Evolutionary conservation across 306 rosid genomes (phyloP).

Genomic region (Corylus heterophylla): DNA sequence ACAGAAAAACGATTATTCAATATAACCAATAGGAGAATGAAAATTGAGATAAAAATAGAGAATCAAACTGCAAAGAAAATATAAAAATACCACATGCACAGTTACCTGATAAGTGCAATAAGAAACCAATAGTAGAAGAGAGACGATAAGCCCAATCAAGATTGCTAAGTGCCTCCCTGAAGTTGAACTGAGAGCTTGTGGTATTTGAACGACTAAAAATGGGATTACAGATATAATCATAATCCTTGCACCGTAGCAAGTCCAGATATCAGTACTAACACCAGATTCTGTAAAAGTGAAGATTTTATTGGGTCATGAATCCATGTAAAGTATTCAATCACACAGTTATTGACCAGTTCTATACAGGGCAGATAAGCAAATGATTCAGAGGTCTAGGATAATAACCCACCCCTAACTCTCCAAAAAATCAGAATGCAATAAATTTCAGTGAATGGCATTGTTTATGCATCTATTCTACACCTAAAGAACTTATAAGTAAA

Average conservation of each 20-base stretch:
- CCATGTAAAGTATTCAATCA: slow-evolving; percentile 10
- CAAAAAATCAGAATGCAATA: not conserved
- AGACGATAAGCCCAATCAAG: slow-evolving; percentile 71
- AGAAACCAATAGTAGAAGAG: slow-evolving; percentile 45
- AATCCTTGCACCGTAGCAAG: slow-evolving; percentile 81
- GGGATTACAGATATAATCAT: slow-evolving; percentile 81
- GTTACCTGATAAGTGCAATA: slow-evolving; percentile 89
- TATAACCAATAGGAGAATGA: not conserved
- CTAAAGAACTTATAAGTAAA: not conserved
- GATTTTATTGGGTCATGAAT: slow-evolving; percentile 13
- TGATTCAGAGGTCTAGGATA: not conserved
- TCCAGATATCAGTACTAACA: slow-evolving; percentile 93
- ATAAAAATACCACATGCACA: slow-evolving; percentile 6
- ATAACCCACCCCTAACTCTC: not conserved
- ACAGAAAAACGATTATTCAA: not conserved
- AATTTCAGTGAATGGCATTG: not conserved
- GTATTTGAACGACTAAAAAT: slow-evolving; percentile 81
- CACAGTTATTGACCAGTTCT: slow-evolving; percentile 6
- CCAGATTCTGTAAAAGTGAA: slow-evolving; percentile 76
- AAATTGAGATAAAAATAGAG: not conserved
- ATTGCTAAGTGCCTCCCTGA: slow-evolving; percentile 75
- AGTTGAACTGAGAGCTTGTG: slow-evolving; percentile 69
- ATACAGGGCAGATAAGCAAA: not conserved
- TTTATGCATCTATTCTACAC: not conserved
- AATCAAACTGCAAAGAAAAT: not conserved